Base-by-base conservation (phyloP, 768 basidiomycete genomes). In the Daedalea quercina region DNA sequence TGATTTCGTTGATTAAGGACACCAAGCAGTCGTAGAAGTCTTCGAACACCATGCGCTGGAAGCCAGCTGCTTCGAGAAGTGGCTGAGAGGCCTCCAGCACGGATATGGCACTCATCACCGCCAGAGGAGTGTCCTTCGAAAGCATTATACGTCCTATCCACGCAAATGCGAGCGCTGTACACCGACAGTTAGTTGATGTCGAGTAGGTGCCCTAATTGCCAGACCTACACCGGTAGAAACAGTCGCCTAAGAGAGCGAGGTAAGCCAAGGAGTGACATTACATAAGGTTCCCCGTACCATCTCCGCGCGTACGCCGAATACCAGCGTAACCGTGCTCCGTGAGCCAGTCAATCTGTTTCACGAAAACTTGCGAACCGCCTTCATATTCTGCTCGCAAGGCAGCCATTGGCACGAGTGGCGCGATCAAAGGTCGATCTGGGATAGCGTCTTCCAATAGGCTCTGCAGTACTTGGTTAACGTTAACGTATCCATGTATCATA, bases 211-310 rank as follows among this genome's bases (percentile, higher is more conserved):
- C 17, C 40, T 33, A 53, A 34, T 24, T 9, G 50, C 12, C n/a
- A 35, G 17, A 17, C 70, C 75, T 65, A 90, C 90, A 85, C 76
- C 93, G 77, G 67, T 94, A 96, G 68, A 94, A 95, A 65, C 94
- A 95, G 65, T 90, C 89, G 0, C 94, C 92, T 82, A 31, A 47
- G 7, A 20, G 17, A 34, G 26, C 19, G 35, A 13, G 34, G n/a
- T 19, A 11, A 47, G 19, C 28, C 12, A 7, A 47, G 44, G 19
- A 9, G 9, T 23, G 17, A 49, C 25, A 20, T n/a, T 4, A 12
- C 11, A 45, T 23, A 25, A 13, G n/a, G n/a, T 3, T 7, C 28
- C 3, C 24, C 1, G 13, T 28, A 47, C 70, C 80, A 61, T 82
- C 80, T 70, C 93, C 92, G 69, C 84, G 77, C 0, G 87, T 80